Percentiles rank a stretch among this genome's conserved stretches.
Conservation (phyloP, 495 filamentous ascomycete genomes). For the Lasiosphaeriaceae sp. region DNA sequence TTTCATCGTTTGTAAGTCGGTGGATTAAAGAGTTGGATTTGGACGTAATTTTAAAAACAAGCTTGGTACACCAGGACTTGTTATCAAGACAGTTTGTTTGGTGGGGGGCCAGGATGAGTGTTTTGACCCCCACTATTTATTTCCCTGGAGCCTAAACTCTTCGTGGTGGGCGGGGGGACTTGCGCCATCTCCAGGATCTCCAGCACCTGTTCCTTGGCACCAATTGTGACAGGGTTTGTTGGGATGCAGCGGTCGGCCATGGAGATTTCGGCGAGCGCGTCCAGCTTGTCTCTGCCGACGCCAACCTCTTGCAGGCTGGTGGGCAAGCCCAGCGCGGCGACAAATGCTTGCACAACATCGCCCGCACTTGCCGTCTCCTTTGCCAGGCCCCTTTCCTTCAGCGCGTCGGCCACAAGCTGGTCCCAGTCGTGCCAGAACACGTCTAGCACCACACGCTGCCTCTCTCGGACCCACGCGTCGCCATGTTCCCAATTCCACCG, state of each 20-base stretch:
- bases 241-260: slow-evolving; percentile 32
- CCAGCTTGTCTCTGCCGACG: slow-evolving; percentile 33
- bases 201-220: slow-evolving; percentile 25
- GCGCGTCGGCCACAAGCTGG: slow-evolving; percentile 34
- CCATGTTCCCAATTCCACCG: slow-evolving; percentile 48
- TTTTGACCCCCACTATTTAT: no score
- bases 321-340: slow-evolving; percentile 32
- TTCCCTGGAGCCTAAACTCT: no score
- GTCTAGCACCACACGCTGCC: slow-evolving; percentile 45
- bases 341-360: slow-evolving; percentile 28
- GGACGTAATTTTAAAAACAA: no score
- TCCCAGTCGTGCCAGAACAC: slow-evolving; percentile 48
- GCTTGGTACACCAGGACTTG: no score
- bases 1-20: no score
- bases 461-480: slow-evolving; percentile 38
- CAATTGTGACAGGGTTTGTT: slow-evolving; percentile 35
- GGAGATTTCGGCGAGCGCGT: slow-evolving; percentile 29
- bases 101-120: no score
- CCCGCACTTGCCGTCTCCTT: slow-evolving; percentile 27
- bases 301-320: slow-evolving; percentile 26
- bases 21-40: no score
- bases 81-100: no score
- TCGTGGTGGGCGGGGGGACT: no score
- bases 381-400: slow-evolving; percentile 36
- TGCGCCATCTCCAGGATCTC: slow-evolving; percentile 34